These are phyloP conservation scores for Agrocybe praecox DNA, from an alignment of 768 basidiomycete genomes.

Conservation along the genomic window DNA sequence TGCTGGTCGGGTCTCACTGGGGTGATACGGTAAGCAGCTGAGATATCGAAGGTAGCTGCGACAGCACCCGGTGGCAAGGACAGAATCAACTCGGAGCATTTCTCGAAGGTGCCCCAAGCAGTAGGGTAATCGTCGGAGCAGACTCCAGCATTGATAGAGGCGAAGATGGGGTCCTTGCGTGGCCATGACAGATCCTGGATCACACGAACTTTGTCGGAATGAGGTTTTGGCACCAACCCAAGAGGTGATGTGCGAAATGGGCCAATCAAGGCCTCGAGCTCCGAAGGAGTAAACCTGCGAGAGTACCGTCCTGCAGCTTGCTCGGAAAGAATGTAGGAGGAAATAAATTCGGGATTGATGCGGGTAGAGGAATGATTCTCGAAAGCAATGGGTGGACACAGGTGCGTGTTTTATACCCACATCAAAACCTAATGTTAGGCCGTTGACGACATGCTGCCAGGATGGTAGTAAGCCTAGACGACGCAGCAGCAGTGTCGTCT, in stretches of 20 bases:
- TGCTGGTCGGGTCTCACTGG: constrained; percentile 32
- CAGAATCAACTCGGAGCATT: constrained; percentile 6
- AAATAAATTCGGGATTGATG: constrained; percentile 9
- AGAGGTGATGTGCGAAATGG: constrained; percentile 43
- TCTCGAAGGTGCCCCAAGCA: constrained; percentile 20
- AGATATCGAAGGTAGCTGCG: constrained; percentile 39
- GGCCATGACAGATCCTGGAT: constrained; percentile 36
- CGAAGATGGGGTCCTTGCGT: constrained; percentile 13
- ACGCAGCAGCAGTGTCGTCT: too few species aligned
- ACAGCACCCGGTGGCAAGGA: constrained; percentile 32
- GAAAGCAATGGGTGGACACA: constrained; percentile 15
- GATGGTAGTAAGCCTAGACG: too few species aligned
- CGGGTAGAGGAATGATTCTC: constrained; percentile 23
- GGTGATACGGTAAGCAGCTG: constrained; percentile 33
- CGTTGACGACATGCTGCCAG: too few species aligned
- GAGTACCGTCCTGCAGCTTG: constrained; percentile 29
- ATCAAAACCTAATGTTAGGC: constrained; percentile 16
- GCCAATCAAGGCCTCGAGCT: constrained; percentile 36
- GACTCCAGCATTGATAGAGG: constrained; percentile 32
- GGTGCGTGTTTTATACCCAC: constrained; percentile 16
- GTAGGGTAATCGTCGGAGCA: constrained; percentile 29
- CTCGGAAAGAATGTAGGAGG: constrained; percentile 18
- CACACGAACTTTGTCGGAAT: constrained; percentile 22
- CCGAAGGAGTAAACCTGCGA: constrained; percentile 22
- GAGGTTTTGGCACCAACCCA: constrained; percentile 36